Conservation (phyloP, 1,139 yeast species). For the Geotrichum macrosporum region DNA sequence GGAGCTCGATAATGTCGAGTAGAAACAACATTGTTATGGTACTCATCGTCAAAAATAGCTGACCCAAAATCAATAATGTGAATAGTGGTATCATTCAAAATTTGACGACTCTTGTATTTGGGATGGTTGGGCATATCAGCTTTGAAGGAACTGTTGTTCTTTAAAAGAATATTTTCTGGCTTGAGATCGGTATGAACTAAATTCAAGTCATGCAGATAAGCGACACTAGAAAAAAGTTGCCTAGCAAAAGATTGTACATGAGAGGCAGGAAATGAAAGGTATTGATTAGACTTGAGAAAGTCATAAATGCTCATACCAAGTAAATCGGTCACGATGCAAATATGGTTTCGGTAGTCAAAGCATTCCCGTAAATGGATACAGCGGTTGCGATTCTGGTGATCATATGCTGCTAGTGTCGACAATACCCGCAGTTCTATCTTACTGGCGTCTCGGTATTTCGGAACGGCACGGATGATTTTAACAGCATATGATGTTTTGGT, state of each 20-base stretch:
- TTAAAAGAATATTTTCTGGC: conserved; percentile 86
- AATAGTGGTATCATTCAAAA: conserved; percentile 67
- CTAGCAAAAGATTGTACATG: conserved; percentile 87
- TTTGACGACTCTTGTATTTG: conserved; percentile 12
- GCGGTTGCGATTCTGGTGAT: conserved; percentile 53
- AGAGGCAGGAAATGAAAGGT: conserved; percentile 65
- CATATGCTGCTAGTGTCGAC: conserved; percentile 67
- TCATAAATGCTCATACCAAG: conserved; percentile 83
- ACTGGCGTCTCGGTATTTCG: conserved; percentile 45
- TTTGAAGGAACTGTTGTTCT: conserved; percentile 28
- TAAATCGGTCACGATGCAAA: conserved; percentile 87
- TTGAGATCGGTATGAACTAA: conserved; percentile 91
- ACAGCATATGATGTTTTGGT: conserved; percentile 73
- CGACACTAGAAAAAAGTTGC: conserved; percentile 80
- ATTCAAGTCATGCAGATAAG: conserved; percentile 82
- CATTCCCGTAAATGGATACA: conserved; percentile 77
- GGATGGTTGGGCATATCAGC: conserved; percentile 20
- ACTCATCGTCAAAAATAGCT: conserved; percentile 90
- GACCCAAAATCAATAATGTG: conserved; percentile 95
- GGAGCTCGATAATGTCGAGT: conserved; percentile 96
- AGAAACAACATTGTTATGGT: conserved; percentile 85
- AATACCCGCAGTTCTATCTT: conserved; percentile 61
- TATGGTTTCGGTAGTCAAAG: conserved; percentile 89
- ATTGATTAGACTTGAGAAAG: conserved; percentile 68
- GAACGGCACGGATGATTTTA: conserved; percentile 64